Conservation (phyloP, 169 alveolate genomes). For the Plasmodium sp. region DNA sequence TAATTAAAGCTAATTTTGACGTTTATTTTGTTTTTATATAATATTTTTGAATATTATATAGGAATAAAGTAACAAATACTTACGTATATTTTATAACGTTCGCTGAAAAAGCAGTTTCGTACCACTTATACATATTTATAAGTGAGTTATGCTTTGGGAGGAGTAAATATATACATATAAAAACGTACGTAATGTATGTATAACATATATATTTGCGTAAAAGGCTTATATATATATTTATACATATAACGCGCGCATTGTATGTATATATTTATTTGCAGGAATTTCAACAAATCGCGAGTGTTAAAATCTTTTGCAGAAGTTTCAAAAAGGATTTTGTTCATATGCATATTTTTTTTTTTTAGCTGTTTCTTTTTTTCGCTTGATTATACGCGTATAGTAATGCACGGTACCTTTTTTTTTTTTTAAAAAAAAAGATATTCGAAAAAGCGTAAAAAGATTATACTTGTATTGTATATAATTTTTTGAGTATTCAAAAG, state of each 20-base stretch:
- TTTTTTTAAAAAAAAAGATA: not conserved
- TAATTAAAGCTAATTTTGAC: not conserved
- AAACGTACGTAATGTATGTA: not conserved
- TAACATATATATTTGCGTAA: not conserved
- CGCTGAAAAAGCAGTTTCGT: not conserved
- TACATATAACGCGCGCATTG: not conserved
- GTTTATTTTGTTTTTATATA: not conserved
- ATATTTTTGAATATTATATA: not conserved
- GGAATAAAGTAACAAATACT: not conserved
- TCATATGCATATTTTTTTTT: not conserved
- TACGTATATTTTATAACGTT: not conserved
- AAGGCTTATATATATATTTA: not conserved
- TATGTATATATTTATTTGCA: not conserved
- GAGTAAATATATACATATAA: not conserved
- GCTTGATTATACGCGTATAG: not conserved
- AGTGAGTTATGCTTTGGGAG: not conserved
- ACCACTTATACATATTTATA: not conserved
- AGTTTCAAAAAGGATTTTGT: not conserved
- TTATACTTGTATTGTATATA: not conserved
- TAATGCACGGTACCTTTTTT: not conserved
- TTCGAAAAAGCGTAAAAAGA: not conserved
- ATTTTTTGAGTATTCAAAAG: not conserved
- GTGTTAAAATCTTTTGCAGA: not conserved
- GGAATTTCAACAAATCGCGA: not conserved
- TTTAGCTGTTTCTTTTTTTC: not conserved